These are phyloP conservation scores for Pisolithus orientalis DNA, from an alignment of 768 basidiomycete genomes.

Conservation along the genomic window DNA sequence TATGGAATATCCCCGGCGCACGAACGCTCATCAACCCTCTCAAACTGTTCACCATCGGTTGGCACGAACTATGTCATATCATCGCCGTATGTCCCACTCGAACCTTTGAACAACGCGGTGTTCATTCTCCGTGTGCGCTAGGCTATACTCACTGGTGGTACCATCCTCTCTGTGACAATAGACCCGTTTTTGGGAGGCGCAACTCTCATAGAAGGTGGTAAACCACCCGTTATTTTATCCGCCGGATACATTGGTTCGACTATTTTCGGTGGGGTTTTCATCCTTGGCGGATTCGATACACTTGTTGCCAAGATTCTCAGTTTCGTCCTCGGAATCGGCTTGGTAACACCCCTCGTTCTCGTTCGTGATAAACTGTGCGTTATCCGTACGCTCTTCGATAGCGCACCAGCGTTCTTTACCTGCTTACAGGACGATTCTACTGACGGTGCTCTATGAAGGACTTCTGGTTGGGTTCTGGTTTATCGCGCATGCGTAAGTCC, in stretches of 20 bases:
- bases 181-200: conserved; percentile 72
- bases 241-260: conserved; percentile 83
- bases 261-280: conserved; percentile 74
- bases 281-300: conserved; percentile 81
- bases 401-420: conserved; percentile 7
- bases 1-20: conserved; percentile 82
- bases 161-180: conserved; percentile 73
- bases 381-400: background rate
- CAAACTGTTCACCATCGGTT: conserved; percentile 84
- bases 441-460: conserved; percentile 79
- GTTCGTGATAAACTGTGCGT: conserved; percentile 88
- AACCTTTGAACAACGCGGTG: too few relatives aligned
- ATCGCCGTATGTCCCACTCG: conserved; percentile 46
- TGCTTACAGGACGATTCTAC: conserved; percentile 65
- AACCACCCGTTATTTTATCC: conserved; percentile 62
- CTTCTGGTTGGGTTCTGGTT: conserved; percentile 94
- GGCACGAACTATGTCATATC: conserved; percentile 86
- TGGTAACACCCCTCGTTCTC: conserved; percentile 79
- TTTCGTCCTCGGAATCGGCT: conserved; percentile 81
- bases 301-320: conserved; percentile 90
- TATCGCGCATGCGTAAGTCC: conserved; percentile 78
- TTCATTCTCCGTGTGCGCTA: conserved; percentile 18
- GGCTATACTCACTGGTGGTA: conserved; percentile 77
- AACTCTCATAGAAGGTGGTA: conserved; percentile 67
- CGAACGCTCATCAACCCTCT: conserved; percentile 76